Evolutionary conservation across 352 stramenopile genomes (phyloP).

Genomic region (Phytophthora fragariae): DNA sequence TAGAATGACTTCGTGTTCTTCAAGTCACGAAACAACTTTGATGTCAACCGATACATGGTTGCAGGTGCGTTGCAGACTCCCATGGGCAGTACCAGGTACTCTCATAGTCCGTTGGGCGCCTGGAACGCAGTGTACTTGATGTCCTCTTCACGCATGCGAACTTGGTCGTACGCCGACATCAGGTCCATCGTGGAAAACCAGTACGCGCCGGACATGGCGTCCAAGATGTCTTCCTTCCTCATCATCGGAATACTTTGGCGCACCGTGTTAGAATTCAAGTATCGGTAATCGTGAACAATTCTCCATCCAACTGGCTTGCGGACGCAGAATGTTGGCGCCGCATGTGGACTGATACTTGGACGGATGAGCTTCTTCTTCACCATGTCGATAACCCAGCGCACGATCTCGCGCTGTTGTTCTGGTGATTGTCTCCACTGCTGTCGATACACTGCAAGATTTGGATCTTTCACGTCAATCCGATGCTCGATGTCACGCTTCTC

Average conservation of each 20-base stretch:
- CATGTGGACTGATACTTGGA: neutral
- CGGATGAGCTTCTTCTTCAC: neutral
- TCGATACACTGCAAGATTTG: neutral
- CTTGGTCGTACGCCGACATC: constrained; percentile 31
- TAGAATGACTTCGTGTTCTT: constrained; percentile 13
- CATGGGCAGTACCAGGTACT: constrained; percentile 7
- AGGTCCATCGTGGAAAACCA: neutral
- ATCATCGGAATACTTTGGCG: neutral
- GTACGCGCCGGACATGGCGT: neutral
- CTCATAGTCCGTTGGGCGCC: constrained; percentile 8
- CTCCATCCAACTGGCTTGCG: neutral
- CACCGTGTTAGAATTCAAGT: neutral
- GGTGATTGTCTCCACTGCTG: constrained; percentile 18
- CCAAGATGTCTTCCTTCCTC: neutral
- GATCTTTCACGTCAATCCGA: neutral
- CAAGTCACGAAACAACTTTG: constrained; percentile 7
- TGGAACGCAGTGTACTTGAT: constrained; percentile 29
- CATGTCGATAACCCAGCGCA: neutral
- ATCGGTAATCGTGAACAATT: neutral
- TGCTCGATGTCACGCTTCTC: constrained; percentile 10
- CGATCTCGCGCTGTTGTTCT: constrained; percentile 19
- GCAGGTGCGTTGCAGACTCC: neutral
- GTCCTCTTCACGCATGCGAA: constrained; percentile 31
- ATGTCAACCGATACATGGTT: constrained; percentile 13
- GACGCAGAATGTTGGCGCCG: neutral